Conservation (phyloP, 129 eudicot species). For the Flaveria bidentis region DNA sequence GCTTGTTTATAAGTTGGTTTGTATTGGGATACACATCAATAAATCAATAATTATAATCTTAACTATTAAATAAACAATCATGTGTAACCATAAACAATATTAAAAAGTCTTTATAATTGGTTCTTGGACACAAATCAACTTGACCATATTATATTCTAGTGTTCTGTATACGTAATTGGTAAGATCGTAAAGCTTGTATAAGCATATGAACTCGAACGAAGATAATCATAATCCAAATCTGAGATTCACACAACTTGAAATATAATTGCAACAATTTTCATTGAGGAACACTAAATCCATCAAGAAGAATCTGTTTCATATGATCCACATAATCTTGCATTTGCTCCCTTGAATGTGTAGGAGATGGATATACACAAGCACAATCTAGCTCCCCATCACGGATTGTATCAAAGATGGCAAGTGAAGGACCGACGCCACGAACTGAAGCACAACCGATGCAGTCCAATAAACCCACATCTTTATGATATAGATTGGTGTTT, state of each 20-base stretch:
- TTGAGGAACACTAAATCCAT: not conserved
- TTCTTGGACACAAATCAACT: no score
- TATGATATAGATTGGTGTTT: slow-evolving; percentile 31
- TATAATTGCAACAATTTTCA: slow-evolving; percentile 24
- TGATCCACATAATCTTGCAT: slow-evolving; percentile 63
- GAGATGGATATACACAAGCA: slow-evolving; percentile 79
- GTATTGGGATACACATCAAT: no score
- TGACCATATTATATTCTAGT: no score
- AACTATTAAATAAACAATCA: no score
- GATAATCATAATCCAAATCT: not conserved
- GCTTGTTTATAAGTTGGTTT: no score
- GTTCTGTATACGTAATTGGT: no score
- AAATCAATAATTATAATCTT: no score
- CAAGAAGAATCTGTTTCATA: slow-evolving; percentile 64
- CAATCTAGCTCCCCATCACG: slow-evolving; percentile 73
- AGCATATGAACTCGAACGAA: not conserved
- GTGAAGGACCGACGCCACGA: slow-evolving; percentile 81
- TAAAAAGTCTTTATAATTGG: no score
- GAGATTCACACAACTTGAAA: slow-evolving; percentile 5
- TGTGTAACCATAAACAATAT: no score
- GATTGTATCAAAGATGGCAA: slow-evolving; percentile 75
- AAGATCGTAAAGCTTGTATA: not conserved
- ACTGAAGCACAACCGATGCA: slow-evolving; percentile 82
- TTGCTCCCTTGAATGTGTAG: slow-evolving; percentile 86
- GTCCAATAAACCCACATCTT: slow-evolving; percentile 60